Evolutionary conservation across 2,329 filamentous ascomycete species (phyloP), one percentile per base, ranked within the genome.

Genomic region (Epichloe brachyelytri): DNA sequence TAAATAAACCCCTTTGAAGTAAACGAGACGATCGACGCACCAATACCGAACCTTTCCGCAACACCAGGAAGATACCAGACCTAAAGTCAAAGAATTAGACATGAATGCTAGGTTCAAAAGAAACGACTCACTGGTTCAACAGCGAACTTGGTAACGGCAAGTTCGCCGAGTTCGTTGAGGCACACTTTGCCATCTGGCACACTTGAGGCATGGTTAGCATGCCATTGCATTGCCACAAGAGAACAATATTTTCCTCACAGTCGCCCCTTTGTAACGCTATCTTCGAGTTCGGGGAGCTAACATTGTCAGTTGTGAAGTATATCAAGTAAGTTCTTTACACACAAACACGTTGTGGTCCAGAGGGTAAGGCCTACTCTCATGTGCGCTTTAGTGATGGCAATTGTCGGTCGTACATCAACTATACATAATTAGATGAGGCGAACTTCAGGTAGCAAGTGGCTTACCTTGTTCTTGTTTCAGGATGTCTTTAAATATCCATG

Each of bases 81-180:
- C 72, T 76, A 4, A 5, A 26, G 19, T 10, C 8, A 15, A 15
- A 15, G 41, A 40, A 22, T n/a, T 50, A 22, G 17, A 40, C 20
- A 38, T 20, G 40, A 40, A 12, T 20, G 17, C 12, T 7, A 48
- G 11, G 36, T 30, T 12, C 4, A 14, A 19, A 20, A 22, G 36
- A 17, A 20, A 44, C 1, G 33, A 70, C 79, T 72, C 57, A 88
- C 91, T 22, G 93, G 93, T 67, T 98, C 93, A 19, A 96, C 93
- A 3, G 93, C 93, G 56, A 97, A 88, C 66, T 98, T 98, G 46
- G 93, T 97, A 5, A 97, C 93, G 34, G 86, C 86, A 38, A 97
- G 75, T 65, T 97, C 93, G 51, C 93, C 93, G 3, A 72, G 70
- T n/a, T 81, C 76, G 62, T 95, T 95, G 49, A 97, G 67, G 62